These are phyloP conservation scores for Neolentinus lepideus DNA, from an alignment of 1,284 basidiomycete species.

Conservation along the genomic window DNA sequence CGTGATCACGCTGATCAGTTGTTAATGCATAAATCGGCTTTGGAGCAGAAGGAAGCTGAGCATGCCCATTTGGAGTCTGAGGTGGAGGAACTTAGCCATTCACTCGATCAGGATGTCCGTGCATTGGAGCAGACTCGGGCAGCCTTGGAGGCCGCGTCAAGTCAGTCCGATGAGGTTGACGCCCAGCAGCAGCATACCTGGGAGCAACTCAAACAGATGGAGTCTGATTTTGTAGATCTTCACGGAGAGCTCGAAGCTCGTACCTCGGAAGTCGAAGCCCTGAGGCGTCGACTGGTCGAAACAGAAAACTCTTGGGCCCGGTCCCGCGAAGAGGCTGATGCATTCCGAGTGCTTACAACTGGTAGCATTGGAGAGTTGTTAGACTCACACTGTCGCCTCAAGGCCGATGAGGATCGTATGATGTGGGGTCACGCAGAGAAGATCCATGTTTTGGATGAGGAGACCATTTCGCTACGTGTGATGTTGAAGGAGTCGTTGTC, in stretches of 20 bases:
- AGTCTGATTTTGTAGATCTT: conserved; percentile 70
- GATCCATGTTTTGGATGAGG: conserved; percentile 72
- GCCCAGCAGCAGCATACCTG: conserved; percentile 62
- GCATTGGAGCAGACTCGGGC: conserved; percentile 82
- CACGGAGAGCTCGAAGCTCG: conserved; percentile 73
- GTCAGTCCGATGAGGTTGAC: conserved; percentile 81
- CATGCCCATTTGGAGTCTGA: conserved; percentile 57
- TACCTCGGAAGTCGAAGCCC: conserved; percentile 65
- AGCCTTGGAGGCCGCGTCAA: conserved; percentile 71
- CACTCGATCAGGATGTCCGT: conserved; percentile 78
- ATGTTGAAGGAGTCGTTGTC: conserved; percentile 73
- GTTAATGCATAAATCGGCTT: conserved; percentile 66
- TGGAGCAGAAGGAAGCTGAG: conserved; percentile 80
- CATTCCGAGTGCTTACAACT: conserved; percentile 77
- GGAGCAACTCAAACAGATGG: conserved; percentile 61
- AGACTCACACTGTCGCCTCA: conserved; percentile 75
- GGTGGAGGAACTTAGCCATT: conserved; percentile 62
- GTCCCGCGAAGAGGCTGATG: conserved; percentile 86
- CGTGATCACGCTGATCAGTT: conserved; percentile 79
- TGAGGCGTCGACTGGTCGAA: conserved; percentile 58
- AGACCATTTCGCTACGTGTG: conserved; percentile 64
- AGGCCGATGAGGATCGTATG: conserved; percentile 71
- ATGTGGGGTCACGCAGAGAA: conserved; percentile 74
- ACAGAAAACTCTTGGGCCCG: conserved; percentile 84
- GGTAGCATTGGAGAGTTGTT: conserved; percentile 80